phyloP scores from a whole-genome alignment of 805 yeast genomes.

The Teunomyces kruisii region DNA sequence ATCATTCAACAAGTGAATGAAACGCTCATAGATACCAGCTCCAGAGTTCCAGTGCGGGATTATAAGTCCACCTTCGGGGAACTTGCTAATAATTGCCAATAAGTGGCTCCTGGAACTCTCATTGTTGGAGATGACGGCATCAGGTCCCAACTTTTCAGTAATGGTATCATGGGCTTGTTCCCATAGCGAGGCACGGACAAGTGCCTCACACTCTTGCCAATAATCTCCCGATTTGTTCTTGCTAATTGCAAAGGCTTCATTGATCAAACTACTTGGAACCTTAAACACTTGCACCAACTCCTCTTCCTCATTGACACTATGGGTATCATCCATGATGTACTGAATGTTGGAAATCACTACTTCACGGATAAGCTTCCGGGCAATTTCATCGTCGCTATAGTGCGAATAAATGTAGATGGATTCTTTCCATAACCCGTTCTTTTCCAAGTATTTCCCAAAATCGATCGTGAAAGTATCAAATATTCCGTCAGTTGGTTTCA shows the following conservation, averaged over 20 bases:
- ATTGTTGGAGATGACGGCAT: constrained; percentile 54
- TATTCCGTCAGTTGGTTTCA: constrained; percentile 3
- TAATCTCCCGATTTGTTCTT: constrained; percentile 51
- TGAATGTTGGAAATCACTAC: constrained; percentile 35
- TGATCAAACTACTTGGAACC: constrained; percentile 49
- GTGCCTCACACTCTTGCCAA: constrained; percentile 59
- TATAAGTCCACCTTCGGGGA: constrained; percentile 41
- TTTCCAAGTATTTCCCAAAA: constrained; percentile 51
- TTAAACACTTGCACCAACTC: constrained; percentile 39
- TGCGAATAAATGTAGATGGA: constrained; percentile 66
- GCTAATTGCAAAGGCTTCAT: constrained; percentile 60
- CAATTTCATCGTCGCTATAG: constrained; percentile 45
- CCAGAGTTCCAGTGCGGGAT: constrained; percentile 56
- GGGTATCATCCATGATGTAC: constrained; percentile 21
- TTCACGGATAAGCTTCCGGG: constrained; percentile 40
- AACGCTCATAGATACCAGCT: constrained; percentile 57
- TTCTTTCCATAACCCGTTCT: constrained; percentile 51
- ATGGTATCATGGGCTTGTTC: constrained; percentile 64
- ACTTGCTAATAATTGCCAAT: constrained; percentile 36
- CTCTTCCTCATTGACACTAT: constrained; percentile 19
- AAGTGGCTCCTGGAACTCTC: constrained; percentile 34
- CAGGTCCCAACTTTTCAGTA: constrained; percentile 67
- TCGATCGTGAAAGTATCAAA: constrained; percentile 27
- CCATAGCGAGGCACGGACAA: constrained; percentile 59
- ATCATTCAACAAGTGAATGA: constrained; percentile 33